Conservation (phyloP, 257 asterid genomes). For the Rubia yunnanensis region DNA sequence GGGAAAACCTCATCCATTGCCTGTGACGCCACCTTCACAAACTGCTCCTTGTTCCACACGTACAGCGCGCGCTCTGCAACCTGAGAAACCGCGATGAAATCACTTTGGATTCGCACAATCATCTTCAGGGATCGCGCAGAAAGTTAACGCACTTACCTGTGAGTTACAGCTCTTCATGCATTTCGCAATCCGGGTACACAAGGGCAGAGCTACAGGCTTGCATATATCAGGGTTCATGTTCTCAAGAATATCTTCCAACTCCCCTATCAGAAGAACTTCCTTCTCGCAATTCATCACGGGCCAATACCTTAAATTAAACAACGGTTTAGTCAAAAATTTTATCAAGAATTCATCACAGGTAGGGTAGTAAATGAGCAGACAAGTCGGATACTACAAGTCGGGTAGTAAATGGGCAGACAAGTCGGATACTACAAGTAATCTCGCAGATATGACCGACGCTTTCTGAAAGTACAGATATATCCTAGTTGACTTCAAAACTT, state of each 20-base stretch:
- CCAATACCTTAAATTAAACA: constrained; percentile 49
- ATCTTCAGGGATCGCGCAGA: background rate
- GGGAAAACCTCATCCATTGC: constrained; percentile 52
- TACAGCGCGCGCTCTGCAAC: constrained; percentile 84
- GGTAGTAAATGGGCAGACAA: no score
- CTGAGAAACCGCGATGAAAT: constrained; percentile 17
- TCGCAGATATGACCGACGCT: no score
- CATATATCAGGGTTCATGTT: constrained; percentile 35
- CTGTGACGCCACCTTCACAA: constrained; percentile 65
- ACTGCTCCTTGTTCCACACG: constrained; percentile 75
- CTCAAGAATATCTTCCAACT: constrained; percentile 59
- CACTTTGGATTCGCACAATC: background rate
- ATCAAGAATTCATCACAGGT: no score
- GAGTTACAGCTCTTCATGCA: constrained; percentile 68
- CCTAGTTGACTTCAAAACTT: no score
- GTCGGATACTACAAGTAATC: no score
- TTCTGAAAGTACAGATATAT: no score
- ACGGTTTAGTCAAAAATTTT: no score
- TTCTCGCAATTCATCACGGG: constrained; percentile 62
- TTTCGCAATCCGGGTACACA: constrained; percentile 53
- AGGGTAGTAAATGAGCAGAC: no score
- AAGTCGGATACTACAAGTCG: no score
- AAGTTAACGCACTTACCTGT: constrained; percentile 35
- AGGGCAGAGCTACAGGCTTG: constrained; percentile 44
- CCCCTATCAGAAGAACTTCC: constrained; percentile 69